Evolutionary conservation across 2,329 filamentous ascomycete species (phyloP), one percentile per base, ranked within the genome.

Genomic region (Scedosporium boydii): DNA sequence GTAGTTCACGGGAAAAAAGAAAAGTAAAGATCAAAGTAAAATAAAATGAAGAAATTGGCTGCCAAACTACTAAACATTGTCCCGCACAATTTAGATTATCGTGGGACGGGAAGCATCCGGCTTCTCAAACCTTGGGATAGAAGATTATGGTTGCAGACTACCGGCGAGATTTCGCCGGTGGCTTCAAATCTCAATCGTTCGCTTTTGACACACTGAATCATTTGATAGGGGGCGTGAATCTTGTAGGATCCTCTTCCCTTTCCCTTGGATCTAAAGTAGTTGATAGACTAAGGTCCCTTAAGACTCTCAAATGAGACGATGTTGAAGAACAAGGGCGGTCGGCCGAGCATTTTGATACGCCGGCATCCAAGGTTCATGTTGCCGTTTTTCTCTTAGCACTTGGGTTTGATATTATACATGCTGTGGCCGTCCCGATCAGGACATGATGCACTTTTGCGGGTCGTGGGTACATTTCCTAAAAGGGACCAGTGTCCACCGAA

Each of bases 351-450:
- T 23, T 55, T 55, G 51, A 55, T 55, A 55, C 23, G 23, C 51
- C 12, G 21, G 51, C 18, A 55, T 55, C 23, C 51, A 55, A 23
- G 18, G 51, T 27, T 55, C 51, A 14, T 55, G 18, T 23, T 55
- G 51, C 51, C 51, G 29, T 23, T 27, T 48, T 42, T 53, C 21
- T 34, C 7, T 23, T 29, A 46, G 27, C 38, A 27, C 41, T 26
- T 48, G 14, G 41, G 16, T 23, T 44, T 44, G 34, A 55, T 61
- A 61, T 61, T 55, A 55, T 55, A 27, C 18, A 44, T 9, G 59
- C 59, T 61, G 59, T 34, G 34, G 42, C 59, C 48, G 48, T 61
- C 59, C 59, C n/a, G 16, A 61, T 61, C 46, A 9, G 59, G 59
- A 61, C 27, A 34, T 23, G 21, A 38, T 29, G 27, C 48, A 44